Base-by-base conservation (phyloP, 768 basidiomycete species). In the Naganishia randhawae region DNA sequence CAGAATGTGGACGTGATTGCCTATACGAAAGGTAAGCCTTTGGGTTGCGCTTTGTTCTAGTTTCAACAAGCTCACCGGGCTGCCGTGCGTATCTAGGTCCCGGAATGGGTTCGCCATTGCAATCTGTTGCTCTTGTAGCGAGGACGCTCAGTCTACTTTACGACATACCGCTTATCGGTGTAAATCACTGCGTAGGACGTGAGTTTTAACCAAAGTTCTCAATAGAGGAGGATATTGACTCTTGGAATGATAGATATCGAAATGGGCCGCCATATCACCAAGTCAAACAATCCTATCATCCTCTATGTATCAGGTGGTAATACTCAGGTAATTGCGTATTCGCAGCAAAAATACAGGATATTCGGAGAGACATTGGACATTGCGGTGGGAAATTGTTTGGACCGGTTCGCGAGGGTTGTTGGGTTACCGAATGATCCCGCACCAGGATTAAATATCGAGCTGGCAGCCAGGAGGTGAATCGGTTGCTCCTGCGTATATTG, bases 161-260 rank as follows among this genome's bases (percentile, higher is more conserved):
- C 79, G 81, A 86, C 73, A 98, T 96, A 75, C 95, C 96, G 3
- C 84, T 99, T 6, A 87, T 99, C 3, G 94, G 92, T 0, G 96
- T 98, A n/a, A 99, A 99, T 78, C 96, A 99, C 80, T 99, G 96
- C 74, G 88, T 99, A 35, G 96, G 96, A 55, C 96, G 96, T 98
- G 76, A 80, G 91, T 80, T 17, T 7, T 65, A 6, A 10, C 22
- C 68, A 32, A 50, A n/a, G 70, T 67, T 66, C 7, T 22, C 39
- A 17, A 2, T 7, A 19, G 7, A 3, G n/a, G n/a, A 33, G 13
- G 31, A 50, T 41, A 35, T 45, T 32, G 50, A 71, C 42, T 45
- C 32, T 48, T 42, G 31, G 41, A 39, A 16, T 42, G 16, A 31
- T 76, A 98, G 96, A 99, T 79, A 99, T 99, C 72, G 96, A 99